Conservation (phyloP, 2,329 filamentous ascomycete species). For the Apiospora pterosperma region DNA sequence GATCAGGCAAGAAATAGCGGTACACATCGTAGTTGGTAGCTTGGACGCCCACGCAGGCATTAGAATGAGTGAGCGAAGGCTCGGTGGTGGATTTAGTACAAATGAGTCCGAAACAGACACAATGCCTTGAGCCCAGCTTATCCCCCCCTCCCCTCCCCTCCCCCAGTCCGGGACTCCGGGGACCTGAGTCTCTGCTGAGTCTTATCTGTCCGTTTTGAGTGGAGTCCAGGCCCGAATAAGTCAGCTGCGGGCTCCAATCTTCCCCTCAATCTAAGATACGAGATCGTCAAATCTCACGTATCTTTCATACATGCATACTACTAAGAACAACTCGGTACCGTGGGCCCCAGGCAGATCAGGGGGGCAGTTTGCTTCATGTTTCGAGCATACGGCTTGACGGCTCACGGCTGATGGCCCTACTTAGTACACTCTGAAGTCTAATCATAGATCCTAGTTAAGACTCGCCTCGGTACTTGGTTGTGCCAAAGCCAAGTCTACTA, state of each 20-base stretch:
- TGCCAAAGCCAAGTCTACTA: background rate
- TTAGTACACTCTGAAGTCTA: background rate
- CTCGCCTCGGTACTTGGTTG: background rate
- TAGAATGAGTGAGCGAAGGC: background rate
- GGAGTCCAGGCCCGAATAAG: background rate
- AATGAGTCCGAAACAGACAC: background rate
- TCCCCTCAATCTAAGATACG: background rate
- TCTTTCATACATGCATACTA: background rate
- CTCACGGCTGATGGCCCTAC: no score
- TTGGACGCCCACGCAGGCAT: no score
- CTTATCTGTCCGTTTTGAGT: background rate
- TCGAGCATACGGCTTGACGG: background rate
- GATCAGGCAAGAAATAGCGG: background rate
- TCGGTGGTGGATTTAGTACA: background rate
- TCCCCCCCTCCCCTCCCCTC: no score
- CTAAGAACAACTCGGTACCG: background rate
- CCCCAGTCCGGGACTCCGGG: no score
- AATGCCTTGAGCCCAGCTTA: background rate
- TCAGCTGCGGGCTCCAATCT: background rate
- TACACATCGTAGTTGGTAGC: no score
- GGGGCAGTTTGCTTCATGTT: background rate
- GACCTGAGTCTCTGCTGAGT: no score
- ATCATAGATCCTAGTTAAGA: background rate
- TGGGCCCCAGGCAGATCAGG: background rate
- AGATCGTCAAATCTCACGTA: slow-evolving; percentile 1